Evolutionary conservation across 345 rosid genomes (phyloP).

Genomic region (Populus alba): DNA sequence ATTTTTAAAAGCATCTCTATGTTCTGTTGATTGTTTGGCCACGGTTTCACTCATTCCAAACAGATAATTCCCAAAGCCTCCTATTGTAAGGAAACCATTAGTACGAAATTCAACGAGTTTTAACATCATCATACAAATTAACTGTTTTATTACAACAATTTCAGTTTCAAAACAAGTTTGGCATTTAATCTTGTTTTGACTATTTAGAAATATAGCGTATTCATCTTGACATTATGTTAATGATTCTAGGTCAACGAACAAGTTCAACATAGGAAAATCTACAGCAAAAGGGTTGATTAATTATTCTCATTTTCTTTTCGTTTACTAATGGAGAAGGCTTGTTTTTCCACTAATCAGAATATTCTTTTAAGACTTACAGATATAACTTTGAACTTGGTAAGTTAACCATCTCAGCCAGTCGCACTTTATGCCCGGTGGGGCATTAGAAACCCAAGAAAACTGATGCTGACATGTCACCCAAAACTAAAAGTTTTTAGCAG

Average conservation of each 20-base stretch:
- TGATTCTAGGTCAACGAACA: background rate
- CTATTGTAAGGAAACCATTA: slow-evolving; percentile 5
- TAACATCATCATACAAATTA: background rate
- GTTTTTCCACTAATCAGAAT: too few relatives aligned
- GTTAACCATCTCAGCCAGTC: too few relatives aligned
- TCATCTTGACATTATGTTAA: background rate
- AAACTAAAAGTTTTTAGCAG: too few relatives aligned
- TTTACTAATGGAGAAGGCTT: too few relatives aligned
- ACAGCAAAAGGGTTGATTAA: too few relatives aligned
- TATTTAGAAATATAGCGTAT: background rate
- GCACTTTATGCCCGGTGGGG: too few relatives aligned
- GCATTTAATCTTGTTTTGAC: background rate
- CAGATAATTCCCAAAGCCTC: slow-evolving; percentile 36
- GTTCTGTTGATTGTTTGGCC: slow-evolving; percentile 20
- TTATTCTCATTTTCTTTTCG: too few relatives aligned
- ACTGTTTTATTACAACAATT: background rate
- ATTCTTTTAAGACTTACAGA: too few relatives aligned
- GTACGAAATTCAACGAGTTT: background rate
- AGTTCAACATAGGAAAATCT: too few relatives aligned
- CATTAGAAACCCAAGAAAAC: too few relatives aligned
- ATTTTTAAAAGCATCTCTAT: slow-evolving; percentile 8
- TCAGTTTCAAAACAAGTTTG: background rate
- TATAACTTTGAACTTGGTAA: too few relatives aligned
- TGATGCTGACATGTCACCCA: too few relatives aligned
- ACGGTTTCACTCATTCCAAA: slow-evolving; percentile 28